Percentiles rank a stretch among this genome's conserved stretches.
Conservation (phyloP, 441 rosid species). For the Manihot esculenta region DNA sequence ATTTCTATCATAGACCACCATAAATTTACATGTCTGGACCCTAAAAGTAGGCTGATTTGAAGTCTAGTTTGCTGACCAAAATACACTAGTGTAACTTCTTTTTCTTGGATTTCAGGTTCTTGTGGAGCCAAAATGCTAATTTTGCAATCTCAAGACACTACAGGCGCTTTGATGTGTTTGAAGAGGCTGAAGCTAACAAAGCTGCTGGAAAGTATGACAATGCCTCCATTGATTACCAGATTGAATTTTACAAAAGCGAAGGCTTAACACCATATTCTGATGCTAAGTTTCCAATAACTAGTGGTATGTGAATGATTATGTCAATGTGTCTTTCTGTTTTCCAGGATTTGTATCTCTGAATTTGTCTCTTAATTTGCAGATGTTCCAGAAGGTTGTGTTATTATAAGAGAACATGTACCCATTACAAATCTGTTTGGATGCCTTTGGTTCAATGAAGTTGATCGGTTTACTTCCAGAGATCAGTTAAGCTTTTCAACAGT, state of each 20-base stretch:
- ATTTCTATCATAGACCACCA: not conserved
- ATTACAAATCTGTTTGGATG: conserved; percentile 87
- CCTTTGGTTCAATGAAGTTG: conserved; percentile 97
- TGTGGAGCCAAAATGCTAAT: conserved; percentile 87
- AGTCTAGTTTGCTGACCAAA: no score
- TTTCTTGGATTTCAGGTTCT: conserved; percentile 47
- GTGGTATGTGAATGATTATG: conserved; percentile 50
- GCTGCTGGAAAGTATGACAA: conserved; percentile 93
- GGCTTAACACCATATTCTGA: conserved; percentile 78
- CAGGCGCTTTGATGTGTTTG: conserved; percentile 76
- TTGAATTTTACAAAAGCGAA: conserved; percentile 79
- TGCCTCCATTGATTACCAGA: conserved; percentile 83
- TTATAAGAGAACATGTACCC: conserved; percentile 94
- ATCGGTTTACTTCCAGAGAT: conserved; percentile 92
- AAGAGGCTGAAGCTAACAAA: conserved; percentile 96
- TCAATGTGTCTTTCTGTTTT: not conserved
- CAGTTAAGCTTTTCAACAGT: conserved; percentile 89
- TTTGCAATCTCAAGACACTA: conserved; percentile 92
- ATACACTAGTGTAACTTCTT: no score
- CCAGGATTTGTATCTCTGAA: not conserved
- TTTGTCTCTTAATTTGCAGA: conserved; percentile 45
- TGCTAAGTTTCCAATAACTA: conserved; percentile 89
- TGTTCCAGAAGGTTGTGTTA: conserved; percentile 98
- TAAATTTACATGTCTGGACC: no score
- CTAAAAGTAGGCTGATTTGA: no score